Conservation (phyloP, 345 rosid species). For the Gynandropsis gynandra region DNA sequence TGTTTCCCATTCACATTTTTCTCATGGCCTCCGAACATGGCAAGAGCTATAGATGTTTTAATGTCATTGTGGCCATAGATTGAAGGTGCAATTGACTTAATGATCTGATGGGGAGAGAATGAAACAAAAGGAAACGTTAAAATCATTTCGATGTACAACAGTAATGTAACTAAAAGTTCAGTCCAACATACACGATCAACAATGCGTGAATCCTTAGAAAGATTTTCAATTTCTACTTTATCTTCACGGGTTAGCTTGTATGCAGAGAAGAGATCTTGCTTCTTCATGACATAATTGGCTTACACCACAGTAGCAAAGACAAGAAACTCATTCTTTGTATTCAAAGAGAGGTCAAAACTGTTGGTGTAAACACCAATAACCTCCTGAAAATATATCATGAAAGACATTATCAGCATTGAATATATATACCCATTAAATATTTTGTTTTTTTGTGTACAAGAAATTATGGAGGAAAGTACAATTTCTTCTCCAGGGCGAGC, state of each 20-base stretch:
- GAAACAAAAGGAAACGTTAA: not conserved
- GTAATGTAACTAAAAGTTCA: slow-evolving; percentile 1
- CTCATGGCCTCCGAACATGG: slow-evolving; percentile 99
- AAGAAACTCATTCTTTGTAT: slow-evolving; percentile 95
- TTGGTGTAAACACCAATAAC: slow-evolving; percentile 90
- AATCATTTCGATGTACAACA: not conserved
- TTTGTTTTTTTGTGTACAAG: not conserved
- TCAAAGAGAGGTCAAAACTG: slow-evolving; percentile 85
- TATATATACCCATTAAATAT: not conserved
- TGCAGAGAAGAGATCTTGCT: slow-evolving; percentile 93
- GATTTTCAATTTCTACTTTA: slow-evolving; percentile 78
- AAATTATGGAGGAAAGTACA: slow-evolving; percentile 31
- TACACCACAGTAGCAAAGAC: slow-evolving; percentile 96
- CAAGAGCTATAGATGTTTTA: slow-evolving; percentile 87
- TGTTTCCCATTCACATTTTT: slow-evolving; percentile 92
- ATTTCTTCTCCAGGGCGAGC: slow-evolving; percentile 99
- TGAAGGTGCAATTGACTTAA: slow-evolving; percentile 95
- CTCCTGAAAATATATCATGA: slow-evolving; percentile 46
- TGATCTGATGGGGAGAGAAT: slow-evolving; percentile 43
- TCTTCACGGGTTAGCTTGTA: slow-evolving; percentile 97
- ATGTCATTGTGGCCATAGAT: slow-evolving; percentile 98
- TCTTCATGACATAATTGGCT: slow-evolving; percentile 85
- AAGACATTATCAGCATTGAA: slow-evolving; percentile 1
- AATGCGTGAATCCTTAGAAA: slow-evolving; percentile 82
- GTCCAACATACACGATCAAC: slow-evolving; percentile 67